phyloP scores from a whole-genome alignment of 2,329 filamentous ascomycete species.

The Taxawa tesnikishii region DNA sequence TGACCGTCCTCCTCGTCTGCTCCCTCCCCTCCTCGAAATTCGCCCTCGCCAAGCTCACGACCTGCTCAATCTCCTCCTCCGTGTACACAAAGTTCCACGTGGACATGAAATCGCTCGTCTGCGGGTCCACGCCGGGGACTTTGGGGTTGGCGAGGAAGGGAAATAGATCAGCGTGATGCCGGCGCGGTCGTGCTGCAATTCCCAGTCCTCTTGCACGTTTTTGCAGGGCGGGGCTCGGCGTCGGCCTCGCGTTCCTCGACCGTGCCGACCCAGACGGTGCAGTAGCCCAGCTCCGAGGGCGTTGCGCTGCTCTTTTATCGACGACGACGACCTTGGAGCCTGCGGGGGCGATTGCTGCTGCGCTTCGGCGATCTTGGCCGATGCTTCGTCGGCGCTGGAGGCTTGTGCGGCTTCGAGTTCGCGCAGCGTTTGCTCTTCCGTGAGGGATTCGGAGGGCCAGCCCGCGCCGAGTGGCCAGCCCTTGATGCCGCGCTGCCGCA shows the following conservation, averaged over 20 bases:
- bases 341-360: constrained; percentile 15
- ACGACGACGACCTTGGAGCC: constrained; percentile 6
- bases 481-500: constrained; percentile 75
- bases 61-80: constrained; percentile 74
- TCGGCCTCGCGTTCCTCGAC: constrained; percentile 57
- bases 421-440: constrained; percentile 46
- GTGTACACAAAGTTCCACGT: constrained; percentile 99
- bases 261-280: constrained; percentile 88
- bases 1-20: constrained; percentile 63
- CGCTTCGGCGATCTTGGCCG: constrained; percentile 51
- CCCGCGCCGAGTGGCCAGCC: constrained; percentile 94
- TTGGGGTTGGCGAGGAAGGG: constrained; percentile 76
- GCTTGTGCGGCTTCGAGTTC: constrained; percentile 59
- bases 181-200: constrained; percentile 62
- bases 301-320: constrained; percentile 16
- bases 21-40: constrained; percentile 79
- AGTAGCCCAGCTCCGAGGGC: constrained; percentile 58
- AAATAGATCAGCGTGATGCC: constrained; percentile 87
- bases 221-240: constrained; percentile 40
- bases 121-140: constrained; percentile 71
- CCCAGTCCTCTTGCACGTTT: constrained; percentile 47
- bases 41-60: constrained; percentile 67
- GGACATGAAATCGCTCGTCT: constrained; percentile 71
- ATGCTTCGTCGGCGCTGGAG: constrained; percentile 46
- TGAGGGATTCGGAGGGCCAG: constrained; percentile 60